These are phyloP conservation scores for Colletotrichum sp. DNA, from an alignment of 2,329 filamentous ascomycete genomes.

Conservation along the genomic window DNA sequence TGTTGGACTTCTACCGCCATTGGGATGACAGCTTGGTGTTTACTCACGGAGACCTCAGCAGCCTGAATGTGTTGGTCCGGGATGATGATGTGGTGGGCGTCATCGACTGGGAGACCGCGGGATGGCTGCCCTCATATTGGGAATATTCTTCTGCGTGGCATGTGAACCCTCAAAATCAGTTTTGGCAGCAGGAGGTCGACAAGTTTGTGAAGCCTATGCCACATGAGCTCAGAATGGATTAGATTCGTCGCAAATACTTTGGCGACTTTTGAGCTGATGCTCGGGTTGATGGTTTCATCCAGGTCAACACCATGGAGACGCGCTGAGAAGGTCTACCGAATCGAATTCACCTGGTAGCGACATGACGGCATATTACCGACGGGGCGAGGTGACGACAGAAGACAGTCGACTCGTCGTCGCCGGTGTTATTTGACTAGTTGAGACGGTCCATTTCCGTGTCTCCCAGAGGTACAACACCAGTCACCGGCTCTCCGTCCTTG, in stretches of 20 bases:
- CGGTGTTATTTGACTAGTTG: not conserved
- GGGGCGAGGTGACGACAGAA: not conserved
- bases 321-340: not conserved
- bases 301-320: not conserved
- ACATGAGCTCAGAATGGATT: conserved; percentile 24
- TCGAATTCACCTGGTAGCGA: not conserved
- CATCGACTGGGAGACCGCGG: conserved; percentile 29
- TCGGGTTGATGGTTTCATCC: not conserved
- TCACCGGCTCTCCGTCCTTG: not conserved
- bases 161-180: conserved; percentile 1
- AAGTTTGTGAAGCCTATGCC: conserved; percentile 18
- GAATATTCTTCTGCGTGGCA: conserved; percentile 23
- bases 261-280: conserved; percentile 14
- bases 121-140: conserved; percentile 29
- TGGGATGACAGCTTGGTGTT: not conserved
- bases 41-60: conserved; percentile 29
- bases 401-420: not conserved
- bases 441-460: not conserved
- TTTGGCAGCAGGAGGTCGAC: conserved; percentile 25
- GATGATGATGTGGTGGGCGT: conserved; percentile 31
- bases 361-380: not conserved
- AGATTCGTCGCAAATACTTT: conserved; percentile 21
- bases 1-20: not conserved
- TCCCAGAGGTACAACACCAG: not conserved
- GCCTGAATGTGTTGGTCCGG: conserved; percentile 29